Conservation (phyloP, 352 stramenopile genomes). For the Ophiocytium majus region DNA sequence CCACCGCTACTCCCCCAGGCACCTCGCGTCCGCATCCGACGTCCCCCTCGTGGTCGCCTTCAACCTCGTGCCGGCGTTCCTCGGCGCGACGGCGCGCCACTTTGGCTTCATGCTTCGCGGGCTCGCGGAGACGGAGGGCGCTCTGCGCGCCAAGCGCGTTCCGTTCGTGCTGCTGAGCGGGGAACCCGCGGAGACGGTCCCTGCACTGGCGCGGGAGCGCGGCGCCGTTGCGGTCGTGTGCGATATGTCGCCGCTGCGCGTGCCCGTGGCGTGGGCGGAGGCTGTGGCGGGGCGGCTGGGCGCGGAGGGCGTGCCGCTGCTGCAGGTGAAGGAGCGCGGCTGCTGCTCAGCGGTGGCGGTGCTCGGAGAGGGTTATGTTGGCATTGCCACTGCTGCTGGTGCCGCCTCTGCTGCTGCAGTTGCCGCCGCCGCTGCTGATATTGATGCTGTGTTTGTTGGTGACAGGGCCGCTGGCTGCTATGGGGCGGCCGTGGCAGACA, state of each 20-base stretch:
- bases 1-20: neutral
- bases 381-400: no score
- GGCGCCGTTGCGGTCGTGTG: conserved; percentile 65
- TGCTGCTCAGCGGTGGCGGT: no score
- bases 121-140: conserved; percentile 67
- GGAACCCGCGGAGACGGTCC: conserved; percentile 54
- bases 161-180: conserved; percentile 69
- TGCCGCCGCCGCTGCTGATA: no score
- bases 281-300: conserved; percentile 58
- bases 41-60: conserved; percentile 52
- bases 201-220: conserved; percentile 55
- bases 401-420: no score
- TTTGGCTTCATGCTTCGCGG: conserved; percentile 72
- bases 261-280: conserved; percentile 59
- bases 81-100: conserved; percentile 64
- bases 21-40: conserved; percentile 14
- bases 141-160: conserved; percentile 64
- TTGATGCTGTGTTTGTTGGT: no score
- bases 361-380: no score
- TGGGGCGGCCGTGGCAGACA: no score
- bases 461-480: no score
- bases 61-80: neutral
- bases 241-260: conserved; percentile 72
- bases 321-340: no score
- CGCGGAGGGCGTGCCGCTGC: conserved; percentile 49